phyloP scores from a whole-genome alignment of 2,329 filamentous ascomycete species.

The Xylariaceae sp. region DNA sequence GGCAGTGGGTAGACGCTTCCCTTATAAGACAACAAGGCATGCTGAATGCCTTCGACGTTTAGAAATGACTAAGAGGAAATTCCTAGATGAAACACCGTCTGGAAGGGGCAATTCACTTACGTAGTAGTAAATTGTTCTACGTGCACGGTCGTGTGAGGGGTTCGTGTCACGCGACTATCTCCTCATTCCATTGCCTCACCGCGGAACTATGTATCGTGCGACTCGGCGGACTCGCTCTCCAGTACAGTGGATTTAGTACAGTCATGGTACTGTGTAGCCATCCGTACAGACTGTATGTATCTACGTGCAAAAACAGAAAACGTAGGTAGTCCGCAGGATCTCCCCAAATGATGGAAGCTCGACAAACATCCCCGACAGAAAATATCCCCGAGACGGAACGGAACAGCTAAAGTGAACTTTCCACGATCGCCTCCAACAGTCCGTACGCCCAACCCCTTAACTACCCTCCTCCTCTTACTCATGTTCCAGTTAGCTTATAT shows the following conservation, averaged over 20 bases:
- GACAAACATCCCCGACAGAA: no score
- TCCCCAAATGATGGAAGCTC: no score
- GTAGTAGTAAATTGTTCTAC: background rate
- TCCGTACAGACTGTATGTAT: background rate
- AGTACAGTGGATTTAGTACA: background rate
- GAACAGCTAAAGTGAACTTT: no score
- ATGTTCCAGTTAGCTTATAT: no score
- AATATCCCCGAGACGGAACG: no score
- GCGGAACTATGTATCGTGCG: slow-evolving; percentile 12
- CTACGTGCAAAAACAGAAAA: no score
- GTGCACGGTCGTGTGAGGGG: slow-evolving; percentile 11
- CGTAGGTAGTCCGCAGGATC: no score
- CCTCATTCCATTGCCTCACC: slow-evolving; percentile 15
- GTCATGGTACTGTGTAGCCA: background rate
- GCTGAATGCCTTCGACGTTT: background rate
- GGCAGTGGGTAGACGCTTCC: slow-evolving; percentile 3
- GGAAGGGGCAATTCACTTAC: slow-evolving; percentile 2
- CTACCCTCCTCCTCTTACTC: no score
- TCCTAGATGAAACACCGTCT: slow-evolving; percentile 1
- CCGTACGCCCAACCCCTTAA: no score
- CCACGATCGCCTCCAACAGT: no score
- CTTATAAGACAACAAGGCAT: background rate
- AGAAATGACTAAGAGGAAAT: background rate
- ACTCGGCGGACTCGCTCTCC: background rate
- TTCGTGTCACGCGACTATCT: slow-evolving; percentile 20